Evolutionary conservation across 139 green algal species (phyloP).

Genomic region (Chlorella sp.): DNA sequence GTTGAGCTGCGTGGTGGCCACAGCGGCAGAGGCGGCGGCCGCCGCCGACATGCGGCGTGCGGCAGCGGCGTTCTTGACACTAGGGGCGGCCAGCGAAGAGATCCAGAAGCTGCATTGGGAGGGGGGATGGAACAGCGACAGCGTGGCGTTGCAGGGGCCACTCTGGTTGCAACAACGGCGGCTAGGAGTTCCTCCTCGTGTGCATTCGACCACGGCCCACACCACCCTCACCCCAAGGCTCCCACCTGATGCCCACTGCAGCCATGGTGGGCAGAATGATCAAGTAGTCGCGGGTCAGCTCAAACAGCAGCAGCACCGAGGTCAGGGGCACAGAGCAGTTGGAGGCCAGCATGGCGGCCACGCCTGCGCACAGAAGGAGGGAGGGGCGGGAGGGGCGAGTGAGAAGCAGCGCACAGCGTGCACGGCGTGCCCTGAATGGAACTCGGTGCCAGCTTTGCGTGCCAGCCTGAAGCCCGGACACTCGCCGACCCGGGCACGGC

Average conservation of each 20-base stretch:
- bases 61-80: constrained; percentile 9
- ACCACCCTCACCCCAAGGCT: too few species aligned
- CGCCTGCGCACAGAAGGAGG: constrained; percentile 63
- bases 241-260: constrained; percentile 72
- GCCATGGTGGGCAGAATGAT: constrained; percentile 83
- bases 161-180: too few species aligned
- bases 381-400: background rate
- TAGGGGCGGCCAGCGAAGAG: constrained; percentile 23
- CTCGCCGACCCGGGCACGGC: too few species aligned
- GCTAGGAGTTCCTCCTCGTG: too few species aligned
- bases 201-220: too few species aligned
- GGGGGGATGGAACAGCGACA: too few species aligned
- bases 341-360: constrained; percentile 78
- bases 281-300: constrained; percentile 69
- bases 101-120: constrained; percentile 60
- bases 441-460: too few species aligned
- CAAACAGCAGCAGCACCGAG: constrained; percentile 43
- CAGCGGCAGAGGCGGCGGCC: constrained; percentile 9
- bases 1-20: constrained; percentile 10
- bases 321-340: constrained; percentile 42
- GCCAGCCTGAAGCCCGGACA: too few species aligned
- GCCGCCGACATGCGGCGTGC: constrained; percentile 10
- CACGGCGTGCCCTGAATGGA: too few species aligned
- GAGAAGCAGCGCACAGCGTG: background rate
- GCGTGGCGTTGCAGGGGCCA: too few species aligned